phyloP scores from a whole-genome alignment of 1,284 basidiomycete genomes.

The Meira nashicola region DNA sequence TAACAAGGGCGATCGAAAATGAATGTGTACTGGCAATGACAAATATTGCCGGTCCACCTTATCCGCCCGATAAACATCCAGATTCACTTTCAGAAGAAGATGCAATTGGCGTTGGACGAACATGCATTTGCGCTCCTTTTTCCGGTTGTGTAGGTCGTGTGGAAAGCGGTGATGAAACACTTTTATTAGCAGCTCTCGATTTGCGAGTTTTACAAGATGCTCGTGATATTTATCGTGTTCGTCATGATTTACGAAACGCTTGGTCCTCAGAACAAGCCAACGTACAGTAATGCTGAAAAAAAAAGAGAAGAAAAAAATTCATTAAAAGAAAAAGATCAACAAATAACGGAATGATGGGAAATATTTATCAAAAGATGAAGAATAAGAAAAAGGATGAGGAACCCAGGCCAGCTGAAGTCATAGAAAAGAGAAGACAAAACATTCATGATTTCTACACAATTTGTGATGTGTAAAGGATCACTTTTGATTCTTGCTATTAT shows the following conservation, averaged over 20 bases:
- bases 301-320: too few relatives aligned
- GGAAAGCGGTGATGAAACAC: conserved; percentile 26
- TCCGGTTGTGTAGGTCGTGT: conserved; percentile 31
- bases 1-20: conserved; percentile 39
- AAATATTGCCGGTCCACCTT: conserved; percentile 41
- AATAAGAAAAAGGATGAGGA: too few relatives aligned
- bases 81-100: conserved; percentile 13
- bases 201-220: conserved; percentile 30
- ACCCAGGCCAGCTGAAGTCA: too few relatives aligned
- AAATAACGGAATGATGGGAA: too few relatives aligned
- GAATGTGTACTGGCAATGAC: conserved; percentile 45
- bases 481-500: too few relatives aligned
- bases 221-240: conserved; percentile 30
- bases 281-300: too few relatives aligned
- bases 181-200: conserved; percentile 37
- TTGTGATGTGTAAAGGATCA: too few relatives aligned
- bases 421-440: too few relatives aligned
- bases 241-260: conserved; percentile 23
- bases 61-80: neutral
- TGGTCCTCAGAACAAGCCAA: too few relatives aligned
- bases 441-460: too few relatives aligned
- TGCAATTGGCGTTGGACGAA: conserved; percentile 37
- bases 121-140: conserved; percentile 40
- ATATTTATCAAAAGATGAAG: too few relatives aligned
- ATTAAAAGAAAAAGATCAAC: too few relatives aligned